Conservation (phyloP, 1,139 yeast species). For the Taphrina confusa region DNA sequence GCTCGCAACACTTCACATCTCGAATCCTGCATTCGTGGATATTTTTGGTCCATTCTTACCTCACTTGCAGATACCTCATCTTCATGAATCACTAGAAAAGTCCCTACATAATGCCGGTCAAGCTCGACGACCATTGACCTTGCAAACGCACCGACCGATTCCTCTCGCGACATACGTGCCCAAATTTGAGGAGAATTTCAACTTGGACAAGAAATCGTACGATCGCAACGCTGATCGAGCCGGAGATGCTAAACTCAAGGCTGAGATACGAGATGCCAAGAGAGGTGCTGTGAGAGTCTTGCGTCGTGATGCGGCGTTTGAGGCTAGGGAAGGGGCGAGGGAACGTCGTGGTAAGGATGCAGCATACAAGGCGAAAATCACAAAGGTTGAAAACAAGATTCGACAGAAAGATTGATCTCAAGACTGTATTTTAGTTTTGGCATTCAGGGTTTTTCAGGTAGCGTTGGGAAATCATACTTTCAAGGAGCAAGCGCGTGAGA, state of each 20-base stretch:
- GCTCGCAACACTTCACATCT: constrained; percentile 57
- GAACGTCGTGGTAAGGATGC: constrained; percentile 74
- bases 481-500: too few species aligned
- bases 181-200: constrained; percentile 91
- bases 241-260: constrained; percentile 78
- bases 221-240: constrained; percentile 79
- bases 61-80: constrained; percentile 23
- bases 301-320: constrained; percentile 83
- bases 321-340: constrained; percentile 78
- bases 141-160: constrained; percentile 83
- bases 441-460: too few species aligned
- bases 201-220: constrained; percentile 90
- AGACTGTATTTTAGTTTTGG: too few species aligned
- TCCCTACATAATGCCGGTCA: constrained; percentile 54
- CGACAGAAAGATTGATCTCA: constrained; percentile 12
- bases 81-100: constrained; percentile 44
- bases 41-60: constrained; percentile 50
- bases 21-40: constrained; percentile 64
- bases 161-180: constrained; percentile 87
- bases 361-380: constrained; percentile 87
- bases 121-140: constrained; percentile 69
- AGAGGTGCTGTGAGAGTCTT: constrained; percentile 85
- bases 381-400: constrained; percentile 53
- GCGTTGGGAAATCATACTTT: too few species aligned
- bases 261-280: constrained; percentile 85